A percentile compares a stretch with the other conserved stretches of the same genome.
phyloP scores from a whole-genome alignment of 139 green algal species.

The Gonium pectorale region DNA sequence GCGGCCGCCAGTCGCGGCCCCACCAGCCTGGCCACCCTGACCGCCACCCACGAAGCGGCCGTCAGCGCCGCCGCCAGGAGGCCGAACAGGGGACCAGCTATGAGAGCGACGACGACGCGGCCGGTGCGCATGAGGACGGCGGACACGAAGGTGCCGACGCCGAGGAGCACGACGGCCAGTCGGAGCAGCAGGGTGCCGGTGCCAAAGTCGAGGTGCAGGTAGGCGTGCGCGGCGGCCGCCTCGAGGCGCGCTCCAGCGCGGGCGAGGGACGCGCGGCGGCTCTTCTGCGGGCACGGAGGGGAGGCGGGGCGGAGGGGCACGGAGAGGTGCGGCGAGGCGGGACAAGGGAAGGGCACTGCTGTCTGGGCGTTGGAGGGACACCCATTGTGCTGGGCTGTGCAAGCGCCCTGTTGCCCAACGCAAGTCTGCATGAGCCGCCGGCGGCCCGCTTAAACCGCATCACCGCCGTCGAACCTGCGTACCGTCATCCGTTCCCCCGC shows the following conservation, averaged over 20 bases:
- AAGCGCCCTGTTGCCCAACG: too few relatives aligned
- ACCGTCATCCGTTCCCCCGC: too few relatives aligned
- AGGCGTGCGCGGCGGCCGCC: neutral
- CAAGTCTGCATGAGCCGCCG: too few relatives aligned
- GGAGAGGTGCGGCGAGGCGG: too few relatives aligned
- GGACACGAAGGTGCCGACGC: neutral
- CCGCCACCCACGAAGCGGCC: neutral
- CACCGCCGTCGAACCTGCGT: too few relatives aligned
- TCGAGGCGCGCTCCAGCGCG: neutral
- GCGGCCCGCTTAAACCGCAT: too few relatives aligned
- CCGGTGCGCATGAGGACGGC: neutral
- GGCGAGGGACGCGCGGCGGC: neutral
- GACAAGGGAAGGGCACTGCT: too few relatives aligned
- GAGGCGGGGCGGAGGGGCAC: too few relatives aligned
- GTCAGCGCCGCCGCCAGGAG: neutral
- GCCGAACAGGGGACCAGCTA: neutral
- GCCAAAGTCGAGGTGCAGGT: conserved; percentile 25
- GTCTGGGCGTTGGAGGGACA: too few relatives aligned
- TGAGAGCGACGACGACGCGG: neutral
- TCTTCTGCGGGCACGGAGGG: neutral
- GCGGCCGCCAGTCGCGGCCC: neutral
- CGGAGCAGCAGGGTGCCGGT: neutral
- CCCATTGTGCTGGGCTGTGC: too few relatives aligned
- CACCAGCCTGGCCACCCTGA: neutral
- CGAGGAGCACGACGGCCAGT: neutral